Percentiles rank a stretch among this genome's conserved stretches.
Evolutionary conservation across 352 stramenopile genomes (phyloP).

Genomic region (Phytophthora kernoviae): DNA sequence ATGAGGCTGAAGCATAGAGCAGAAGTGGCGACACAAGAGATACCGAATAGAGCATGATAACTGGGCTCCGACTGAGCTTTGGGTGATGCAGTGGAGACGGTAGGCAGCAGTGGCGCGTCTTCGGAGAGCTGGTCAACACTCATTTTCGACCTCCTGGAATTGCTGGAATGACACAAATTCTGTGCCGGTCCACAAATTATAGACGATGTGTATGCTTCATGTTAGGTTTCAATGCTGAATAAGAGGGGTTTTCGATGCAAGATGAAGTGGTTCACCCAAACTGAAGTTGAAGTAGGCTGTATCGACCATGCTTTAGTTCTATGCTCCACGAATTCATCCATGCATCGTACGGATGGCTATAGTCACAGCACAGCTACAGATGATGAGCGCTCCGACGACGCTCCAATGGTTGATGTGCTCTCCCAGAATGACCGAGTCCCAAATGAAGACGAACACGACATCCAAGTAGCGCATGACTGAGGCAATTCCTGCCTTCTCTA

Average conservation of each 20-base stretch:
- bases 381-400: constrained; percentile 49
- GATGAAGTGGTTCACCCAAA: too few species aligned
- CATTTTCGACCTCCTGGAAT: too few species aligned
- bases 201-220: too few species aligned
- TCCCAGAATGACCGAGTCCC: constrained; percentile 51
- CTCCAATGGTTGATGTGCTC: constrained; percentile 55
- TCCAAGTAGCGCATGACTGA: constrained; percentile 74
- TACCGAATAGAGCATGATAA: constrained; percentile 54
- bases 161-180: too few species aligned
- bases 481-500: constrained; percentile 59
- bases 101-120: constrained; percentile 13
- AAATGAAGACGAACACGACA: constrained; percentile 73
- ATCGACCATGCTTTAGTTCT: too few species aligned
- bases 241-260: too few species aligned
- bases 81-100: background rate
- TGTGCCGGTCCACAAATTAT: too few species aligned
- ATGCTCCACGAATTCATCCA: too few species aligned
- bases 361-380: constrained; percentile 40
- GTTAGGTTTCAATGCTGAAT: too few species aligned
- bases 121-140: background rate
- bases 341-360: too few species aligned
- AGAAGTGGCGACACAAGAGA: constrained; percentile 60
- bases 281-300: too few species aligned
- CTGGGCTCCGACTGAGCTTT: constrained; percentile 7
- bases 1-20: constrained; percentile 77